Base-by-base conservation (phyloP, 148 eudicot species). In the Cornus controversa region DNA sequence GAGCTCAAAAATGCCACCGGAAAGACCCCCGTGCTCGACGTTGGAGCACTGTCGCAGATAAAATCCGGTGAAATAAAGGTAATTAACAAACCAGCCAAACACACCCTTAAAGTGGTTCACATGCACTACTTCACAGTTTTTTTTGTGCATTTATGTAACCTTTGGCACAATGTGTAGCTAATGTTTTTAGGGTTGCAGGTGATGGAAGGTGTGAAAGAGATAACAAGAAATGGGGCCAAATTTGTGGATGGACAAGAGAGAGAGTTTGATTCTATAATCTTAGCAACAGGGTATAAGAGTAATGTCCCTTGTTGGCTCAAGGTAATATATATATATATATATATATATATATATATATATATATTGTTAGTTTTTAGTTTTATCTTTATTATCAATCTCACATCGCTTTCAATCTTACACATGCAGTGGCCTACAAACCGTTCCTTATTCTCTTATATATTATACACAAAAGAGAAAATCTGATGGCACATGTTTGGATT, bases 281-380 rank as follows among this genome's bases (percentile, higher is more conserved):
- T 93, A 45, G 98, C 98, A 80, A 93, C 98, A 66, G 96, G 97
- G 13, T 93, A 93, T 79, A 87, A 85, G 84, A 93, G 96, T 86
- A 93, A 89, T 72, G 98, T 93, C 25, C 94, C 98, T 42, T 70
- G 68, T 80, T 93, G 98, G 98, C 96, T 93, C n/a, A 85, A 85
- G 88, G 88, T 85, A n/a, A n/a, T n/a, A n/a, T n/a, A n/a, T n/a
- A 70, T 73, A 40, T 50, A 9, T 45, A 47, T 36, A n/a, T 36
- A 36, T 36, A 36, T 36, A 6, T 36, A 36, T 36, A 36, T 36
- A 36, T 6, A 36, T 36, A 36, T 36, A 36, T 36, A 6, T 36
- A 36, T 6, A 3, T 1, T 5, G 4, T 36, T 57, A 13, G 22
- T 74, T 57, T 54, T 57, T 71, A 26, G 40, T 54, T 73, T 67